Base-by-base conservation (phyloP, 805 yeast genomes). In the Pichia insulana region DNA sequence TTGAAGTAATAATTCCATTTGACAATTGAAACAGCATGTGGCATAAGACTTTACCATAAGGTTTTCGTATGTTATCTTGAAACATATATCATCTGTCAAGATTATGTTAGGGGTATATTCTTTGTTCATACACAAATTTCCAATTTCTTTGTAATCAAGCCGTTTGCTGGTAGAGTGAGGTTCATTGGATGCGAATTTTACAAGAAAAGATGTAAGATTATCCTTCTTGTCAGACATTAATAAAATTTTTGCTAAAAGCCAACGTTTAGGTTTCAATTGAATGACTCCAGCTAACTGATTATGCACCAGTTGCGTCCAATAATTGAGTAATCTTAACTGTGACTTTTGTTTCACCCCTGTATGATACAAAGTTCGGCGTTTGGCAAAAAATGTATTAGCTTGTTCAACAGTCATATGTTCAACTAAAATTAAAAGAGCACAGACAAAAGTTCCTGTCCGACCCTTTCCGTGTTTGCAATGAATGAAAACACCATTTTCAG, bases 401-500 rank as follows among this genome's bases (percentile, higher is more conserved):
- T 65, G 68, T 2, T 63, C 59, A 12, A 70, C 63, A 0, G 68
- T 46, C 41, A 67, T 42, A 2, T 37, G 38, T 2, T 62, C 57
- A 39, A 61, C 56, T 40, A 67, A 68, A 74, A 88, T 80, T 47
- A 89, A 58, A 54, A 77, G 83, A 0, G 88, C 85, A 46, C 84
- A 76, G 7, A 74, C 73, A 1, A 86, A 61, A 2, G 88, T 71
- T 0, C 97, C 97, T 0, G 95, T 80, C 22, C 97, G 66, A 0
- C 97, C 97, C 60, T 87, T 88, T 0, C 97, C 97, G 49, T 85
- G 84, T 54, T 83, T 79, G 57, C 97, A 90, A 57, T 90, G 97
- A 7, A 90, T 59, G 0, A 84, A 88, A 2, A 82, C 78, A 6
- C 49, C 55, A 17, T 48, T 38, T 42, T 72, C 69, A 0, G 62